Conservation (phyloP, 371 early-diverging fungal species). For the Smittium culicis region DNA sequence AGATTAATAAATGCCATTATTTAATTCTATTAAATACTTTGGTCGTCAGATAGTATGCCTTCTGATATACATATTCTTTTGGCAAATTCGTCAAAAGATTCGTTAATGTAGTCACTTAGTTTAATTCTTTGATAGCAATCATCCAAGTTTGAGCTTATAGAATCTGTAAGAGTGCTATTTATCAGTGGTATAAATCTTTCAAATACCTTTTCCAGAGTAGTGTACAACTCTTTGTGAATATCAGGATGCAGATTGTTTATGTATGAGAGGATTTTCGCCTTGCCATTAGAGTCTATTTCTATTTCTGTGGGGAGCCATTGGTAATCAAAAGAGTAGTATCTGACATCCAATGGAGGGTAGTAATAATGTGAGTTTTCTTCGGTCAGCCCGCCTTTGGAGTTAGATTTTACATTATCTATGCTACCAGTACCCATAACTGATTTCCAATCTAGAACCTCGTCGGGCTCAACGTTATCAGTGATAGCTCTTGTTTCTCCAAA, state of each 20-base stretch:
- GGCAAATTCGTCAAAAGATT: conserved; percentile 17
- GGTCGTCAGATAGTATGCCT: background rate
- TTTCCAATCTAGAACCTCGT: background rate
- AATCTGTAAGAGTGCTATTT: conserved; percentile 1
- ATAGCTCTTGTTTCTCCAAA: background rate
- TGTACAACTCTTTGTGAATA: conserved; percentile 28
- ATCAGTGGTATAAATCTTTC: background rate
- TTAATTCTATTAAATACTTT: background rate
- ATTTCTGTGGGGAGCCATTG: conserved; percentile 46
- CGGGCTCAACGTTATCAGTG: background rate
- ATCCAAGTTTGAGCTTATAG: background rate
- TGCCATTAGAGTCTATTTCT: conserved; percentile 24
- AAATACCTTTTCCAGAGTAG: conserved; percentile 1
- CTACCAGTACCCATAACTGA: background rate
- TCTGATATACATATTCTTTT: conserved; percentile 14
- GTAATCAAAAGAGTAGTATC: conserved; percentile 14
- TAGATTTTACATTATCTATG: background rate
- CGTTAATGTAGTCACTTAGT: conserved; percentile 15
- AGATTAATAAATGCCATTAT: too few relatives aligned
- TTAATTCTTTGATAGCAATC: background rate
- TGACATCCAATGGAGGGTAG: background rate
- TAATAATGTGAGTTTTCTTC: background rate
- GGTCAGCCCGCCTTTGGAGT: background rate
- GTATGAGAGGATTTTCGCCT: conserved; percentile 30
- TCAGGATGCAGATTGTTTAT: conserved; percentile 46